These are phyloP conservation scores for Tricholoma hemisulphureum DNA, from an alignment of 768 basidiomycete species.

Conservation along the genomic window DNA sequence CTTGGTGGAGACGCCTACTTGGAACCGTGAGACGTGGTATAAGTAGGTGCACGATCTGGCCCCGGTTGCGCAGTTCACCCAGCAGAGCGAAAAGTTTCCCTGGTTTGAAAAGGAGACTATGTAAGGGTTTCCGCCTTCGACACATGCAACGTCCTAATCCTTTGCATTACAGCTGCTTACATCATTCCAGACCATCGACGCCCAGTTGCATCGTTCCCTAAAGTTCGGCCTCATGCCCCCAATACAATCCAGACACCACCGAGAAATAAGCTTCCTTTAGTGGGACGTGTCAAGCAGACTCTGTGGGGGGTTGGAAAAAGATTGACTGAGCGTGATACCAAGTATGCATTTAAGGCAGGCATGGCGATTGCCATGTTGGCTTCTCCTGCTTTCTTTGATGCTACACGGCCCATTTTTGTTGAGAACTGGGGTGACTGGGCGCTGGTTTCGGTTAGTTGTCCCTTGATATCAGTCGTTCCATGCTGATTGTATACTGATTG, in stretches of 20 bases:
- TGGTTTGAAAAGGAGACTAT: conserved; percentile 33
- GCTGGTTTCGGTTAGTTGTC: conserved; percentile 72
- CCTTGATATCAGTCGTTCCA: conserved; percentile 1
- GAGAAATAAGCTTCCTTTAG: conserved; percentile 52
- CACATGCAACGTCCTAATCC: neutral
- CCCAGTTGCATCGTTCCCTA: conserved; percentile 71
- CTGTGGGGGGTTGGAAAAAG: conserved; percentile 71
- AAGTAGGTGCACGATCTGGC: neutral
- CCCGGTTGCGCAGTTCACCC: neutral
- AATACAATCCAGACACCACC: conserved; percentile 83
- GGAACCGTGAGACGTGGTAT: conserved; percentile 11
- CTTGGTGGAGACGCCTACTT: conserved; percentile 42
- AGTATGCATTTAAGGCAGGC: conserved; percentile 86
- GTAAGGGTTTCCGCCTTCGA: conserved; percentile 27
- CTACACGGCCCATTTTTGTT: conserved; percentile 74
- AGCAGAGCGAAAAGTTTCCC: conserved; percentile 1
- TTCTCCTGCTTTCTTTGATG: conserved; percentile 83
- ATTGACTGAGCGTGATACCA: conserved; percentile 70
- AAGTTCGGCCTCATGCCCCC: conserved; percentile 77
- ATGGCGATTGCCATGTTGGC: conserved; percentile 82
- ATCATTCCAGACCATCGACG: conserved; percentile 49
- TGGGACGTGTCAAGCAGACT: conserved; percentile 62
- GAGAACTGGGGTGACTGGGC: conserved; percentile 94
- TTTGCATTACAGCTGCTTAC: conserved; percentile 42
- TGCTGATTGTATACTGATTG: neutral